Conservation (phyloP, 345 rosid species). For the Dipteronia dyeriana region DNA sequence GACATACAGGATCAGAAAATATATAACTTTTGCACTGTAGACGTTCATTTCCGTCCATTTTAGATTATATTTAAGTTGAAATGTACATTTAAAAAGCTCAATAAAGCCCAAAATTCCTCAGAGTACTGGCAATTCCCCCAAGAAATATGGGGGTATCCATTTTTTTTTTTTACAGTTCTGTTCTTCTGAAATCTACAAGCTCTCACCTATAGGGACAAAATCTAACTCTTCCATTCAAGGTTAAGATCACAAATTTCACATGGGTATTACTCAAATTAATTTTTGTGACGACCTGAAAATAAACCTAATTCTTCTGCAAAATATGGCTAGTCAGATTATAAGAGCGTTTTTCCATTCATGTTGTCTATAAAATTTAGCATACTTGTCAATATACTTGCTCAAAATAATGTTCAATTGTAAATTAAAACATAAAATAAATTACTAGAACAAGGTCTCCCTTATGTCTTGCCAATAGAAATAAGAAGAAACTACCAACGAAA, state of each 20-base stretch:
- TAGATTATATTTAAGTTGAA: background rate
- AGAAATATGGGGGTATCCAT: background rate
- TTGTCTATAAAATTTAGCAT: background rate
- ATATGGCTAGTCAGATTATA: background rate
- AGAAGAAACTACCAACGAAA: background rate
- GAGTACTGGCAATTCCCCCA: background rate
- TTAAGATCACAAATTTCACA: background rate
- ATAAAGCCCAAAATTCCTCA: background rate
- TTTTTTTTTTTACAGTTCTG: background rate
- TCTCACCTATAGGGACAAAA: background rate
- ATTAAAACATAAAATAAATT: background rate
- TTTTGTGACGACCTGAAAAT: background rate
- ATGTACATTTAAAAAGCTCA: background rate
- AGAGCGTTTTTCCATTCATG: background rate
- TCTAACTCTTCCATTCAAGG: background rate
- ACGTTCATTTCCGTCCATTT: background rate
- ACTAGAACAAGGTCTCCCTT: background rate
- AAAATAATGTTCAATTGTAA: background rate
- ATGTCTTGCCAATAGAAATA: background rate
- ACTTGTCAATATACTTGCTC: background rate
- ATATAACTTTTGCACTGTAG: background rate
- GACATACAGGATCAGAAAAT: background rate
- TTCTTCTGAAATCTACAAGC: background rate
- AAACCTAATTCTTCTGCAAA: background rate
- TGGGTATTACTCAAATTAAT: background rate